Base-by-base conservation (phyloP, 129 eudicot species). In the Artemisia argyi region DNA sequence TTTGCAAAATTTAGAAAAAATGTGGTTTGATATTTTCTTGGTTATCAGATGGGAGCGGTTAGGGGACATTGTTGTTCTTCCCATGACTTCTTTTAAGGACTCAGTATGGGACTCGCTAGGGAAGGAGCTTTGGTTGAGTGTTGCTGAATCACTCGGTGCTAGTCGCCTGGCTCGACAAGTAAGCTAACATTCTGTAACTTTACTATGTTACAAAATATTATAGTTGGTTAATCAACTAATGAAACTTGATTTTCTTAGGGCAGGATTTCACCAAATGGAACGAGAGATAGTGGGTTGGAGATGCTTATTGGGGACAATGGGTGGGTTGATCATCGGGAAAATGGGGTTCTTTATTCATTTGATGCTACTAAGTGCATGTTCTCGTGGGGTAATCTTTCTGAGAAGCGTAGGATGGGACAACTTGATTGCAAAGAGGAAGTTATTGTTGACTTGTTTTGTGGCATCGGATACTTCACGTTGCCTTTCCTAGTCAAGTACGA, bases 331-430 rank as follows among this genome's bases (percentile, higher is more conserved):
- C 99, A 95, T 74, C 84, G 96, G 7, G 99, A 95, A 85, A 90
- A 88, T 78, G 99, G 99, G 52, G 86, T 95, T 74, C 39, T 88
- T 11, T 95, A 90, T 82, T 95, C 97, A 52, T 95, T 95, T 84
- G 99, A 95, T 83, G 81, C 99, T 71, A 86, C 99, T 49, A 95
- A 86, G 74, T 95, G 97, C 89, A 95, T 95, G 99, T 95, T 95
- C 73, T 95, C 97, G 30, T 95, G 99, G 99, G 99, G 99, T 17
- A 95, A 95, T 83, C 96, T 90, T 20, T 95, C 99, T 17, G 99
- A 95, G 84, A 95, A 95, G 85, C 89, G 85, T 68, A 85, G 99
- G 32, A 91, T 95, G 89, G 96, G 84, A 61, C 78, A 77, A 64
- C 80, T 88, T 30, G 89, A 88, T 76, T 95, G 99, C 75, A 81